A percentile compares a stretch with the other conserved stretches of the same genome.
Conservation (phyloP, 345 rosid genomes). For the Salix viminalis region DNA sequence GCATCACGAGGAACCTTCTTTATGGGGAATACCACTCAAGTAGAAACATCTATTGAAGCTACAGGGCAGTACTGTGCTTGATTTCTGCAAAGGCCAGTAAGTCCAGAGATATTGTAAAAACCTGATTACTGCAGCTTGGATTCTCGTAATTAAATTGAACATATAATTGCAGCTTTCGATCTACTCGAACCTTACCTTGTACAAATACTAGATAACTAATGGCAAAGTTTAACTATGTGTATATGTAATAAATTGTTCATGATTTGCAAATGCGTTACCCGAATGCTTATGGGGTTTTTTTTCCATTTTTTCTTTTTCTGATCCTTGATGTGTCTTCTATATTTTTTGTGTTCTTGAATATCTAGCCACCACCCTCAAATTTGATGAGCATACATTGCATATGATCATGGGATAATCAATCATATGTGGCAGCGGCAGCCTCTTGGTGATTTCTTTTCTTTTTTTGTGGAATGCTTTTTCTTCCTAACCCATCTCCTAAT, state of each 20-base stretch:
- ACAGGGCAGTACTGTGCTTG: not conserved
- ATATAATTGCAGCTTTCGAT: not conserved
- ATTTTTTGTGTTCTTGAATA: not conserved
- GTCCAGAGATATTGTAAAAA: not conserved
- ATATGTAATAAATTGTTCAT: not conserved
- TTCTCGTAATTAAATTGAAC: not conserved
- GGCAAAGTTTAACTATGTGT: not conserved
- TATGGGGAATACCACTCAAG: constrained; percentile 2
- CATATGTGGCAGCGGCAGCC: not conserved
- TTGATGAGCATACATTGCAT: not conserved
- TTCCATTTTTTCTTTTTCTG: too few relatives aligned
- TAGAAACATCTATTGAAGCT: not conserved
- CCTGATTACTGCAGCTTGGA: not conserved
- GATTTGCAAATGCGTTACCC: not conserved
- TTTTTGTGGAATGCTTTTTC: not conserved
- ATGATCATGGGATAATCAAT: not conserved
- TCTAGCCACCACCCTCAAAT: not conserved
- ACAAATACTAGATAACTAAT: not conserved
- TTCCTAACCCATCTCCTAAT: not conserved
- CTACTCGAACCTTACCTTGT: not conserved
- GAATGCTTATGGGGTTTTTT: too few relatives aligned
- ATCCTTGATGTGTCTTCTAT: not conserved
- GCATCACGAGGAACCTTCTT: constrained; percentile 37
- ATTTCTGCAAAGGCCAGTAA: not conserved
- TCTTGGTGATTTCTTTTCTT: not conserved